Evolutionary conservation across 495 filamentous ascomycete genomes (phyloP).

Genomic region (Bacidia rubella): DNA sequence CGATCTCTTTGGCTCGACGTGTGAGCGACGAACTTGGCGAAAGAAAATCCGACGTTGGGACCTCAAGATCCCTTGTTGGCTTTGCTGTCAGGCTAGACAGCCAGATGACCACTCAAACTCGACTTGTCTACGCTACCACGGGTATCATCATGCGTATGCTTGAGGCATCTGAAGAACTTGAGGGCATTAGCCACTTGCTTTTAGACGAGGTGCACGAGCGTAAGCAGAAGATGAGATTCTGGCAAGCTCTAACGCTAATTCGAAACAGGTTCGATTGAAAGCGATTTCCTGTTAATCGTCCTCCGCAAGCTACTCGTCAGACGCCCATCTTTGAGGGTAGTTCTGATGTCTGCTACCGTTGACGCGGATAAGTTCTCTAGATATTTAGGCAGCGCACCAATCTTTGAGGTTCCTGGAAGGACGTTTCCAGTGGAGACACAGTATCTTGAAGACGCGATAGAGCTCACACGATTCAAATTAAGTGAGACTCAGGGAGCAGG

Average conservation of each 20-base stretch:
- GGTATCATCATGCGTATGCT: constrained; percentile 97
- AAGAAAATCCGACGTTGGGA: constrained; percentile 65
- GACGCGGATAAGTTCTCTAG: constrained; percentile 82
- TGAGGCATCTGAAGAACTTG: constrained; percentile 69
- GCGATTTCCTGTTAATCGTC: constrained; percentile 85
- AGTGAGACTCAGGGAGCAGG: constrained; percentile 31
- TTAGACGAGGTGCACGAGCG: constrained; percentile 87
- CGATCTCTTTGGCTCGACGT: constrained; percentile 77
- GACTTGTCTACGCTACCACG: constrained; percentile 71
- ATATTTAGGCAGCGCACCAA: constrained; percentile 71
- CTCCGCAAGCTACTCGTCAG: constrained; percentile 63
- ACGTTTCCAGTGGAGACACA: constrained; percentile 83
- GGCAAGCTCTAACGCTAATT: background rate
- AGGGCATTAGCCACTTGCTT: constrained; percentile 81
- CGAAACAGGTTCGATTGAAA: constrained; percentile 48
- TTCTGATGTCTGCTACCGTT: constrained; percentile 94
- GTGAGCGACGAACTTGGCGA: constrained; percentile 94
- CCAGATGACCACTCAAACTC: constrained; percentile 63
- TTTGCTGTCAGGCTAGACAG: constrained; percentile 89
- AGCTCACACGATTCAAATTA: constrained; percentile 53
- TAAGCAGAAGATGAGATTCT: background rate
- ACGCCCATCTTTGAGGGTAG: constrained; percentile 62
- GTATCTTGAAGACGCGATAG: constrained; percentile 84
- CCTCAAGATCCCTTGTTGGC: constrained; percentile 68
- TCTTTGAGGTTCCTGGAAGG: constrained; percentile 78